phyloP scores from a whole-genome alignment of 225 moss, liverwort and hornwort species.

The Rhytidiadelphus loreus region DNA sequence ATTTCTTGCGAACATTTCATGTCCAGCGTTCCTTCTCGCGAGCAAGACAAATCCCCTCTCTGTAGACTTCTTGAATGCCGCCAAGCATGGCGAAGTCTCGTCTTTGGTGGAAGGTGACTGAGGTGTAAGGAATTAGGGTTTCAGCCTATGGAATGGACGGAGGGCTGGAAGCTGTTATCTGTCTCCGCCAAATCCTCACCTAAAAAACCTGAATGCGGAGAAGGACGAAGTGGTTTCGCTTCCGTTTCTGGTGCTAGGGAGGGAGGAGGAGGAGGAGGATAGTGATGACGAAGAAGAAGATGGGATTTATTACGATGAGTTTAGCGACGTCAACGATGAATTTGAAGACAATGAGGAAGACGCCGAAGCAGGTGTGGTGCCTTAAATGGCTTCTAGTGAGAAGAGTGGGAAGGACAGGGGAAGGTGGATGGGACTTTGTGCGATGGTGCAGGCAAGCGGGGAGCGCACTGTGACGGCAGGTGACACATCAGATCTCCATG shows the following conservation, averaged over 20 bases:
- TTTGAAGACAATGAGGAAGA: neutral
- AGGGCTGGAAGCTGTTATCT: neutral
- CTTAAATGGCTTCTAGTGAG: no score
- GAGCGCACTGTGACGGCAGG: no score
- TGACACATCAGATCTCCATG: no score
- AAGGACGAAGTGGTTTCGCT: conserved; percentile 13
- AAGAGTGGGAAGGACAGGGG: no score
- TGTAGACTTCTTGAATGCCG: neutral
- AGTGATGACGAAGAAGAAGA: conserved; percentile 29
- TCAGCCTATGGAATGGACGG: neutral
- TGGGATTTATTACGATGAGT: conserved; percentile 12
- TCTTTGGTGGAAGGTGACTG: neutral
- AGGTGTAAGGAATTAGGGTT: conserved; percentile 1
- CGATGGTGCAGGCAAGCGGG: no score
- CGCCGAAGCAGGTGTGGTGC: no score
- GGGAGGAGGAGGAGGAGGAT: conserved; percentile 20
- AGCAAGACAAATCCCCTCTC: neutral
- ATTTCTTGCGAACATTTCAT: neutral
- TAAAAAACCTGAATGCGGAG: neutral
- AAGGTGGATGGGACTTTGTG: no score
- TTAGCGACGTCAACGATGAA: conserved; percentile 21
- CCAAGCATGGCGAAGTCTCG: neutral
- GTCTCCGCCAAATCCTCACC: neutral
- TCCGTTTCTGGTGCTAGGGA: conserved; percentile 4
- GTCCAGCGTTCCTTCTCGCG: neutral